Percentiles rank a stretch among this genome's conserved stretches.
These are phyloP conservation scores for Dipodascus albidus DNA, from an alignment of 805 yeast species.

Conservation along the genomic window DNA sequence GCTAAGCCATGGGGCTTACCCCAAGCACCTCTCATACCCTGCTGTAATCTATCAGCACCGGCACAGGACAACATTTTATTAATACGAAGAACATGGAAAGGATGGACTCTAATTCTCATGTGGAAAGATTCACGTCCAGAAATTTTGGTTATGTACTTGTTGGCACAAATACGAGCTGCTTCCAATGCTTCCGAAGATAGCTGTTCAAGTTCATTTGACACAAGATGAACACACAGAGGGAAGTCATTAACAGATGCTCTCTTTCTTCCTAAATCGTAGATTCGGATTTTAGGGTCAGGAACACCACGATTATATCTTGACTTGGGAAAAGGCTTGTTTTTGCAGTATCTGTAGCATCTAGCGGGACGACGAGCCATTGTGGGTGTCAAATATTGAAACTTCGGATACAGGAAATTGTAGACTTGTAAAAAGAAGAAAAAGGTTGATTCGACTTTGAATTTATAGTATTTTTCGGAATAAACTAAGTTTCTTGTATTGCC, in stretches of 20 bases:
- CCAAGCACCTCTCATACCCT: slow-evolving; percentile 99
- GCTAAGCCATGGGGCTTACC: slow-evolving; percentile 99
- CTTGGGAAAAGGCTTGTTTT: slow-evolving; percentile 99
- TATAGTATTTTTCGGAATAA: too few relatives aligned
- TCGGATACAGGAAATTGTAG: too few relatives aligned
- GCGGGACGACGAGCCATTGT: slow-evolving; percentile 99
- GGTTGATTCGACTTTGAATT: neutral
- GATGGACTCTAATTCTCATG: slow-evolving; percentile 99
- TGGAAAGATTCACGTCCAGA: slow-evolving; percentile 99
- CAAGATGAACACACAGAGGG: slow-evolving; percentile 99
- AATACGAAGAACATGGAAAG: slow-evolving; percentile 99
- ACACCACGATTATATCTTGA: slow-evolving; percentile 99
- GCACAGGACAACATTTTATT: slow-evolving; percentile 99
- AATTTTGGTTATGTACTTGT: slow-evolving; percentile 96
- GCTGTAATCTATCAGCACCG: slow-evolving; percentile 99
- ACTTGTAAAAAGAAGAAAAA: neutral
- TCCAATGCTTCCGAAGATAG: slow-evolving; percentile 99
- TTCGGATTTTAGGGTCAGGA: slow-evolving; percentile 99
- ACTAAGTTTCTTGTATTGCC: neutral
- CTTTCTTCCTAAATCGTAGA: slow-evolving; percentile 99
- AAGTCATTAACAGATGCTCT: slow-evolving; percentile 98
- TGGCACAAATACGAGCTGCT: slow-evolving; percentile 99
- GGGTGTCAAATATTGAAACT: too few relatives aligned
- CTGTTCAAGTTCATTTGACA: slow-evolving; percentile 98
- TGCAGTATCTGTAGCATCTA: slow-evolving; percentile 99